Conservation (phyloP, 2,329 filamentous ascomycete species). For the Scortechinia acanthostroma region DNA sequence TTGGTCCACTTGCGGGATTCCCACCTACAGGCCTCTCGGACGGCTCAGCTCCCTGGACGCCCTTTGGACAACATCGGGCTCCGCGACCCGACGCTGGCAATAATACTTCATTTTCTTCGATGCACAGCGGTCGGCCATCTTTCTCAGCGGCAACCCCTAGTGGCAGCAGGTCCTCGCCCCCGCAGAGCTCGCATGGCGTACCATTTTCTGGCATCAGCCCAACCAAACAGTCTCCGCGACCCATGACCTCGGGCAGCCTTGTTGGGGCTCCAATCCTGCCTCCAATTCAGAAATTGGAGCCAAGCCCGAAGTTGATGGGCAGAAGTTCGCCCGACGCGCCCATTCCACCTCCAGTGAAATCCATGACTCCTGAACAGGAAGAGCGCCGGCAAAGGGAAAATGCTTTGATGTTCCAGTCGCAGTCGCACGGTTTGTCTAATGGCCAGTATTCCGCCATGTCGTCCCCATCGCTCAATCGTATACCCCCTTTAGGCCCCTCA, state of each 20-base stretch:
- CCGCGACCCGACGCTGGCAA: background rate
- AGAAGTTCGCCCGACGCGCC: slow-evolving; percentile 28
- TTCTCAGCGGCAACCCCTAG: background rate
- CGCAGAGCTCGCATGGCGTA: slow-evolving; percentile 1
- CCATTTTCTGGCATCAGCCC: slow-evolving; percentile 32
- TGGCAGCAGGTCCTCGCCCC: slow-evolving; percentile 1
- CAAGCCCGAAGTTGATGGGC: slow-evolving; percentile 31
- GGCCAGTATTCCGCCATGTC: background rate
- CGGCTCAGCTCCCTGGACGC: background rate
- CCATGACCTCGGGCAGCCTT: slow-evolving; percentile 19
- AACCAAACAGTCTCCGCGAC: slow-evolving; percentile 31
- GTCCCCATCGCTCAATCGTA: background rate
- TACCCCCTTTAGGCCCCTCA: background rate
- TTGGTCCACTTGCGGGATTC: background rate
- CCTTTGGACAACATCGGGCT: background rate
- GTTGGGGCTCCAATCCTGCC: slow-evolving; percentile 21
- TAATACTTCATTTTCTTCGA: background rate
- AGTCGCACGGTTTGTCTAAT: background rate
- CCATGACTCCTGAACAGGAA: slow-evolving; percentile 30
- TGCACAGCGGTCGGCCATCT: background rate
- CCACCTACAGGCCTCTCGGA: slow-evolving; percentile 1
- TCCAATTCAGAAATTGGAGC: slow-evolving; percentile 26
- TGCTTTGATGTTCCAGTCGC: slow-evolving; percentile 11
- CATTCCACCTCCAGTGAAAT: slow-evolving; percentile 27
- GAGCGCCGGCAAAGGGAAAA: slow-evolving; percentile 26